These are phyloP conservation scores for Lyophyllum decastes DNA, from an alignment of 768 basidiomycete species.

Conservation along the genomic window DNA sequence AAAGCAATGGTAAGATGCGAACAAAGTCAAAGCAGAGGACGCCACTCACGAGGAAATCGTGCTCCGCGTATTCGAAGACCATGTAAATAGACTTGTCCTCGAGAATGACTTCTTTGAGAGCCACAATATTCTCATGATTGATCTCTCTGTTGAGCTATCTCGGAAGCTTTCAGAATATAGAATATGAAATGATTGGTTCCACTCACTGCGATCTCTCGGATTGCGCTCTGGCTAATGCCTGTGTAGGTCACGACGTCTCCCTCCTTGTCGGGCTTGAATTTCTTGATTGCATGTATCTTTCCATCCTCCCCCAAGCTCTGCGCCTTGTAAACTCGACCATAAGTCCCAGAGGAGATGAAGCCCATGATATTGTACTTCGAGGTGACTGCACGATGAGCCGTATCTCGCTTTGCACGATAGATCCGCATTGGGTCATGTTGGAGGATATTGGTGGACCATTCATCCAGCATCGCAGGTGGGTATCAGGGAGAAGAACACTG, in stretches of 20 bases:
- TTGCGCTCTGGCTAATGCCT: conserved; percentile 96
- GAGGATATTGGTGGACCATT: conserved; percentile 41
- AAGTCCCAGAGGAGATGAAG: conserved; percentile 98
- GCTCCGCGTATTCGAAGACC: conserved; percentile 99
- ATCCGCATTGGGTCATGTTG: conserved; percentile 82
- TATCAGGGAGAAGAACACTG: neutral
- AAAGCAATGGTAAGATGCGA: neutral
- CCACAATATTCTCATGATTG: conserved; percentile 86
- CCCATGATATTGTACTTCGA: conserved; percentile 92
- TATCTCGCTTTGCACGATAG: conserved; percentile 81
- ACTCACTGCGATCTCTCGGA: conserved; percentile 92
- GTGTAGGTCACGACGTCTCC: conserved; percentile 95
- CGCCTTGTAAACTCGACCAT: conserved; percentile 98
- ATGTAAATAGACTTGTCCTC: conserved; percentile 99
- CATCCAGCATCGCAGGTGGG: conserved; percentile 26
- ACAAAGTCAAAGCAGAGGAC: neutral
- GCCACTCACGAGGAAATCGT: conserved; percentile 86
- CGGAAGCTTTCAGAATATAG: conserved; percentile 10
- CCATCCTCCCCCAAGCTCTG: conserved; percentile 71
- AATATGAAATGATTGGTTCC: too few relatives aligned
- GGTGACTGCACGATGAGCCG: conserved; percentile 61
- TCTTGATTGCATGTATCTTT: conserved; percentile 93
- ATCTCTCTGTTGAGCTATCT: conserved; percentile 85
- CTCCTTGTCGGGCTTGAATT: conserved; percentile 99
- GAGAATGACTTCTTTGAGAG: conserved; percentile 91